phyloP scores from a whole-genome alignment of 192 early-diverging fungal species.

The Coemansia sp. region DNA sequence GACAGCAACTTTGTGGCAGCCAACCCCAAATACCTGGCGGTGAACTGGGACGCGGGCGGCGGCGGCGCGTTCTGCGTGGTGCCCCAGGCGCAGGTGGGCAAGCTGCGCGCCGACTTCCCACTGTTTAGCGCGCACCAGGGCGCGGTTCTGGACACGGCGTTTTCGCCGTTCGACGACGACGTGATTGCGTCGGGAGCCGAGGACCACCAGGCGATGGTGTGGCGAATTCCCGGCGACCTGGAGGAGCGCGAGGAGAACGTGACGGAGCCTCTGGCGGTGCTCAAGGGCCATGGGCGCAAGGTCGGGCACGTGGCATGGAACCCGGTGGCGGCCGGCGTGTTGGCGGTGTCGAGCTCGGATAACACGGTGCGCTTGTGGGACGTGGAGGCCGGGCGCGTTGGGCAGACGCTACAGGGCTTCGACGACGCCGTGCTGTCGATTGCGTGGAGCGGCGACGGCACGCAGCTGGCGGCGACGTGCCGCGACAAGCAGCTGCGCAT shows the following conservation, averaged over 20 bases:
- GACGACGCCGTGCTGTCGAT: constrained; percentile 89
- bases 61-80: constrained; percentile 98
- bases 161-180: constrained; percentile 97
- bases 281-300: constrained; percentile 85
- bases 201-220: constrained; percentile 89
- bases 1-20: constrained; percentile 96
- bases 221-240: constrained; percentile 83
- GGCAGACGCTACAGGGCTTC: constrained; percentile 76
- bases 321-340: constrained; percentile 89
- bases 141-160: constrained; percentile 95
- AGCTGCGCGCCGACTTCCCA: constrained; percentile 82
- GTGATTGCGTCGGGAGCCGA: constrained; percentile 85
- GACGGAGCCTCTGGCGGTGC: constrained; percentile 70
- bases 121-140: constrained; percentile 91
- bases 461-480: constrained; percentile 80
- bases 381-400: constrained; percentile 74
- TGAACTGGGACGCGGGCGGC: constrained; percentile 79
- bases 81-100: constrained; percentile 64
- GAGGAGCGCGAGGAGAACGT: constrained; percentile 66
- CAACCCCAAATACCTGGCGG: constrained; percentile 79
- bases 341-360: constrained; percentile 86
- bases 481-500: constrained; percentile 96
- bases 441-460: constrained; percentile 84
- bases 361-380: constrained; percentile 92
- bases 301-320: constrained; percentile 99